These are phyloP conservation scores for Claviceps humidiphila DNA, from an alignment of 2,329 filamentous ascomycete genomes.

Conservation along the genomic window DNA sequence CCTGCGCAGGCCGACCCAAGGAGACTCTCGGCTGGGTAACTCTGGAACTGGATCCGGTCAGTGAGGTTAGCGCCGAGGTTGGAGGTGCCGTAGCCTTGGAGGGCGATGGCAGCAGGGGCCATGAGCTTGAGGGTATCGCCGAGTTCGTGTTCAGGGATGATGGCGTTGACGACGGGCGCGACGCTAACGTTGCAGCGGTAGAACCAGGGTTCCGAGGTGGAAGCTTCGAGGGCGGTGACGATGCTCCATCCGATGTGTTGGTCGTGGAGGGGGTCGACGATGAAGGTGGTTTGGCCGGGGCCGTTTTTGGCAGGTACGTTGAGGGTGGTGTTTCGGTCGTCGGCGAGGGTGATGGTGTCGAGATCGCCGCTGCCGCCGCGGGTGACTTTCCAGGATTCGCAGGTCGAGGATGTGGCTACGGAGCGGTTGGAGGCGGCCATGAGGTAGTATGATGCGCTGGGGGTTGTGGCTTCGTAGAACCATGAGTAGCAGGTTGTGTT, in stretches of 20 bases:
- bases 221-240: slow-evolving; percentile 26
- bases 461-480: slow-evolving; percentile 22
- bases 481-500: slow-evolving; percentile 19
- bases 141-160: slow-evolving; percentile 22
- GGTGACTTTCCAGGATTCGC: slow-evolving; percentile 18
- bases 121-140: slow-evolving; percentile 20
- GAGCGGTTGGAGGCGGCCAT: slow-evolving; percentile 20
- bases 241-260: slow-evolving; percentile 15
- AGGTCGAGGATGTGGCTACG: slow-evolving; percentile 17
- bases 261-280: slow-evolving; percentile 15
- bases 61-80: slow-evolving; percentile 11
- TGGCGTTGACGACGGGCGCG: slow-evolving; percentile 19
- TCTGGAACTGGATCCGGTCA: slow-evolving; percentile 20
- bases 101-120: slow-evolving; percentile 25
- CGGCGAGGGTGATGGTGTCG: slow-evolving; percentile 15
- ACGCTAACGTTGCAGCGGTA: slow-evolving; percentile 28
- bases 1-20: slow-evolving; percentile 24
- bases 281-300: slow-evolving; percentile 22
- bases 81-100: slow-evolving; percentile 23
- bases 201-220: slow-evolving; percentile 22
- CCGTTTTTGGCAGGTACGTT: slow-evolving; percentile 17
- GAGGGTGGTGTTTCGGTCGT: slow-evolving; percentile 11
- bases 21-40: slow-evolving; percentile 27
- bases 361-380: slow-evolving; percentile 18
- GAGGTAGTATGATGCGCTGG: slow-evolving; percentile 7